Evolutionary conservation across 2,329 filamentous ascomycete species (phyloP).

Genomic region (Apiospora pterosperma): DNA sequence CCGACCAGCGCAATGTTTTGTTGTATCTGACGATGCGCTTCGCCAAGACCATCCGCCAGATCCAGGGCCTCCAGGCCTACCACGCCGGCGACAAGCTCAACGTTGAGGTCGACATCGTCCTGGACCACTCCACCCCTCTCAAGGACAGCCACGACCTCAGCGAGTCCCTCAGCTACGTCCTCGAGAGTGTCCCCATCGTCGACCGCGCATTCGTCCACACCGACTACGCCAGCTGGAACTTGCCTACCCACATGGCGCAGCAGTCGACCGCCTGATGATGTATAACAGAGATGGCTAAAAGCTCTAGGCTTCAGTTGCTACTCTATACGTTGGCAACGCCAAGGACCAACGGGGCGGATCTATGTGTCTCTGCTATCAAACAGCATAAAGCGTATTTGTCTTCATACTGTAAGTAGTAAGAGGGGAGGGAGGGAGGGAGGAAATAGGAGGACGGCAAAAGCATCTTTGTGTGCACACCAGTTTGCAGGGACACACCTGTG

Average conservation of each 20-base stretch:
- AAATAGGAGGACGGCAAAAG: not conserved
- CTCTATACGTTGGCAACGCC: not conserved
- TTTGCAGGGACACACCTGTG: not conserved
- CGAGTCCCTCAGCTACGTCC: constrained; percentile 67
- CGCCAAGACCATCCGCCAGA: constrained; percentile 80
- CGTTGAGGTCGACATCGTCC: constrained; percentile 78
- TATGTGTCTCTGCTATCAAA: not conserved
- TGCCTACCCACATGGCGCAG: constrained; percentile 56
- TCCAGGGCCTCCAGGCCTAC: constrained; percentile 81
- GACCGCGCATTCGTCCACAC: constrained; percentile 69
- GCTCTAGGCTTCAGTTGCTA: not conserved
- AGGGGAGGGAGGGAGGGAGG: no score
- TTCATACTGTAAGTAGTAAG: not conserved
- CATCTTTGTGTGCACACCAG: not conserved
- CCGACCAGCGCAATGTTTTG: constrained; percentile 34
- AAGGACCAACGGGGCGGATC: not conserved
- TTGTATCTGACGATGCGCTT: constrained; percentile 94
- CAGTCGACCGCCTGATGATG: constrained; percentile 17
- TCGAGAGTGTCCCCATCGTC: constrained; percentile 79
- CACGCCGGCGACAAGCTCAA: constrained; percentile 83
- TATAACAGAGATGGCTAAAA: not conserved
- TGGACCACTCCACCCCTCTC: constrained; percentile 71
- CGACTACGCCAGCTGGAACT: constrained; percentile 60
- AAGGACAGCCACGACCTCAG: constrained; percentile 79
- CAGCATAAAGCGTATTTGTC: not conserved